Conservation (phyloP, 2,329 filamentous ascomycete genomes). For the Huntiella savannae region DNA sequence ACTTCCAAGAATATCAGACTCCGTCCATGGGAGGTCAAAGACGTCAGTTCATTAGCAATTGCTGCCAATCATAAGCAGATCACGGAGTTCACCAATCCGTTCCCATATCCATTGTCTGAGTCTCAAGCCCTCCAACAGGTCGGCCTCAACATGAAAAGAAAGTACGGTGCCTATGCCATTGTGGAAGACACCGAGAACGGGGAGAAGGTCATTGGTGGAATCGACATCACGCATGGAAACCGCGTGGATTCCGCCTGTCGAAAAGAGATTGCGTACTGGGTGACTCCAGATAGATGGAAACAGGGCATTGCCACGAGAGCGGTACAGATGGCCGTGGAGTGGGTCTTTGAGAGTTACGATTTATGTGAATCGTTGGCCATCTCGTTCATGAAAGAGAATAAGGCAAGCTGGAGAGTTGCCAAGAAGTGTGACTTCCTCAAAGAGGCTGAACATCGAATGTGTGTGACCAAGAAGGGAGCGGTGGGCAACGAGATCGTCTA, state of each 20-base stretch:
- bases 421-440: neutral
- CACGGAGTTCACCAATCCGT: too few species aligned
- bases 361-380: neutral
- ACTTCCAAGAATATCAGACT: too few species aligned
- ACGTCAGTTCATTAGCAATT: too few species aligned
- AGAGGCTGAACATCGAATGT: neutral
- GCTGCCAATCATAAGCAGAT: too few species aligned
- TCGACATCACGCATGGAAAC: neutral
- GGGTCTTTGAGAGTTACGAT: neutral
- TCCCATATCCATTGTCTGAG: too few species aligned
- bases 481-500: neutral
- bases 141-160: too few species aligned
- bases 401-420: neutral
- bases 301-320: neutral
- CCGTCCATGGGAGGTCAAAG: too few species aligned
- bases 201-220: neutral
- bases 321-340: neutral
- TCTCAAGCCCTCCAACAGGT: too few species aligned
- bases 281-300: neutral
- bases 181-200: neutral
- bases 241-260: neutral
- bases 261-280: slow-evolving; percentile 1
- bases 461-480: neutral
- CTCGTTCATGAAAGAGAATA: neutral
- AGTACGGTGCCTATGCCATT: neutral